Evolutionary conservation across 495 filamentous ascomycete genomes (phyloP).

Genomic region (Tuber umbilicatum): DNA sequence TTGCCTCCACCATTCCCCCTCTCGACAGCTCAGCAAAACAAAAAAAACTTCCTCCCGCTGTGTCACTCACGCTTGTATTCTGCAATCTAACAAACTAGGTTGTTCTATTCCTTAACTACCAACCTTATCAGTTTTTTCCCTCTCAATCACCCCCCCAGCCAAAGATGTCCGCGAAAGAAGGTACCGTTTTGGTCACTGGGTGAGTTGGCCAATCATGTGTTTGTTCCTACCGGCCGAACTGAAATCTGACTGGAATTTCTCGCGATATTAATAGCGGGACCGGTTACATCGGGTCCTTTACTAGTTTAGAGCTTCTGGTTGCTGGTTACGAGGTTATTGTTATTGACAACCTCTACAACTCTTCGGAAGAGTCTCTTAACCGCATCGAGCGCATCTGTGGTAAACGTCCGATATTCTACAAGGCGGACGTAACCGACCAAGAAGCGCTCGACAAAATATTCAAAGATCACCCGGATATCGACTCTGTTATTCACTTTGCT

Average conservation of each 20-base stretch:
- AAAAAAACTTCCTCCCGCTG: neutral
- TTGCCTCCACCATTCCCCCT: slow-evolving; percentile 4
- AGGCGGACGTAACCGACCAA: slow-evolving; percentile 83
- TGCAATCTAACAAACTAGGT: slow-evolving; percentile 9
- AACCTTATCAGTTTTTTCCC: slow-evolving; percentile 4
- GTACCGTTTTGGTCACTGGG: slow-evolving; percentile 87
- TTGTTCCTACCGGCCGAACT: slow-evolving; percentile 16
- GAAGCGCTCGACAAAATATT: slow-evolving; percentile 80
- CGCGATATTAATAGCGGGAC: slow-evolving; percentile 60
- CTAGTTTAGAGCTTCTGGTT: slow-evolving; percentile 79
- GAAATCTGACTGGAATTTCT: slow-evolving; percentile 12
- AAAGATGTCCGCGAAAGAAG: slow-evolving; percentile 57
- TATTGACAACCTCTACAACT: slow-evolving; percentile 93
- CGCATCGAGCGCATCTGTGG: slow-evolving; percentile 90
- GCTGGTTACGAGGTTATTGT: slow-evolving; percentile 95
- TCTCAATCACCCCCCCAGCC: slow-evolving; percentile 10
- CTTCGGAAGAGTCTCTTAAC: slow-evolving; percentile 76
- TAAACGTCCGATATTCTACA: slow-evolving; percentile 77
- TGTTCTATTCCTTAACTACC: neutral
- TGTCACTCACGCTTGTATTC: neutral
- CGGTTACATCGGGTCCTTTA: slow-evolving; percentile 99
- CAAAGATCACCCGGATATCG: slow-evolving; percentile 79
- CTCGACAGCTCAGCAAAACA: slow-evolving; percentile 3
- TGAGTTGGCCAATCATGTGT: slow-evolving; percentile 48
- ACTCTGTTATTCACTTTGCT: slow-evolving; percentile 97